phyloP scores from a whole-genome alignment of 2,329 filamentous ascomycete species.

The Fusarium coicis region DNA sequence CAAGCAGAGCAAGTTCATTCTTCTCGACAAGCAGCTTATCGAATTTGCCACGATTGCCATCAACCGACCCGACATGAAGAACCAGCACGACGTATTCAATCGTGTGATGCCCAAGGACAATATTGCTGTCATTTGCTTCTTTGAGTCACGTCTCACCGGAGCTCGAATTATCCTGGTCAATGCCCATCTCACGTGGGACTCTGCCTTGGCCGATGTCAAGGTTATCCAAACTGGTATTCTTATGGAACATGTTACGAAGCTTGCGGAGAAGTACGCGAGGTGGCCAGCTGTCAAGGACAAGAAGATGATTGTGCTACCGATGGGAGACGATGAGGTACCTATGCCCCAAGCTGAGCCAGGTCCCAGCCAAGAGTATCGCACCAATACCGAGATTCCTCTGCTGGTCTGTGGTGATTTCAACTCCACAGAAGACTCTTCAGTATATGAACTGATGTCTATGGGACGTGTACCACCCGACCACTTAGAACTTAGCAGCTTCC shows the following conservation, averaged over 20 bases:
- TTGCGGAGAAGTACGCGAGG: slow-evolving; percentile 86
- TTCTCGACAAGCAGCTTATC: slow-evolving; percentile 93
- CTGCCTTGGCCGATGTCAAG: slow-evolving; percentile 91
- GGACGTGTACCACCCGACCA: slow-evolving; percentile 84
- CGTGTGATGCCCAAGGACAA: slow-evolving; percentile 98
- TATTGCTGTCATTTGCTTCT: slow-evolving; percentile 90
- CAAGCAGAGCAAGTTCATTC: slow-evolving; percentile 92
- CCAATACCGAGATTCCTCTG: slow-evolving; percentile 87
- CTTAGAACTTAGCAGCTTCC: slow-evolving; percentile 79
- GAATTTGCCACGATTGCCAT: slow-evolving; percentile 94
- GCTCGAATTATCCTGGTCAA: slow-evolving; percentile 92
- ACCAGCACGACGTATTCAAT: slow-evolving; percentile 97
- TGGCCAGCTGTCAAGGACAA: slow-evolving; percentile 87
- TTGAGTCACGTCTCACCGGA: slow-evolving; percentile 93
- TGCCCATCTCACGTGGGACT: slow-evolving; percentile 95
- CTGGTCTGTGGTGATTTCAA: slow-evolving; percentile 97
- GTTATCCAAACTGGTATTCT: slow-evolving; percentile 94
- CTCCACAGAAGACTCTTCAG: slow-evolving; percentile 85
- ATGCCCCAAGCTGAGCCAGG: slow-evolving; percentile 71
- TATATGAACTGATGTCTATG: slow-evolving; percentile 88
- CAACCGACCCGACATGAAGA: slow-evolving; percentile 95
- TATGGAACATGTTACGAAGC: slow-evolving; percentile 89
- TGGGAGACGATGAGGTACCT: slow-evolving; percentile 58
- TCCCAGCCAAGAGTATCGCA: slow-evolving; percentile 87
- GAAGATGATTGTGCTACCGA: slow-evolving; percentile 62